phyloP scores from a whole-genome alignment of 139 green algal genomes.

The Coelastrella sp. region DNA sequence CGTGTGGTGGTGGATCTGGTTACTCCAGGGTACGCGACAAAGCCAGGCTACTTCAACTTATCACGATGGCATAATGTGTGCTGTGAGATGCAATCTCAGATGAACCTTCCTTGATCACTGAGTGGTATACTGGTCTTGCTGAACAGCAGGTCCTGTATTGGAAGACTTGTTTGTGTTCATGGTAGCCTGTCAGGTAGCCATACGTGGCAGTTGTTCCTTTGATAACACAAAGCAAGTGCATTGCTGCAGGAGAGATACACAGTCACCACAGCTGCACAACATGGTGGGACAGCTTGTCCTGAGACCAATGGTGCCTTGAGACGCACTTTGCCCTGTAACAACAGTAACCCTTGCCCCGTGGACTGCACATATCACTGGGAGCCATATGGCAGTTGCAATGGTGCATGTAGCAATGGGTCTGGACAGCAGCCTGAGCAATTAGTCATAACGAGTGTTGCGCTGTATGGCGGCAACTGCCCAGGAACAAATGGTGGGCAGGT shows the following conservation, averaged over 20 bases:
- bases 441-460: background rate
- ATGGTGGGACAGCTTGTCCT: background rate
- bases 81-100: background rate
- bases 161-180: too few relatives aligned
- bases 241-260: background rate
- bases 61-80: background rate
- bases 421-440: background rate
- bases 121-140: too few relatives aligned
- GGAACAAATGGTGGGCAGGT: background rate
- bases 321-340: background rate
- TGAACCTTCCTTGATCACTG: too few relatives aligned
- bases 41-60: background rate
- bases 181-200: background rate
- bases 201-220: background rate
- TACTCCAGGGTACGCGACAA: background rate
- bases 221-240: background rate
- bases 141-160: too few relatives aligned
- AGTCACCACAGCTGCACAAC: background rate
- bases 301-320: background rate
- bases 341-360: background rate
- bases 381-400: background rate
- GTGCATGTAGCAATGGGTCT: background rate
- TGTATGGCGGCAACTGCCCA: slow-evolving; percentile 9
- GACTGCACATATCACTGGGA: background rate
- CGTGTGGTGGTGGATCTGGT: background rate